Evolutionary conservation across 139 green algal genomes (phyloP).

Genomic region (Chlorella sp.): DNA sequence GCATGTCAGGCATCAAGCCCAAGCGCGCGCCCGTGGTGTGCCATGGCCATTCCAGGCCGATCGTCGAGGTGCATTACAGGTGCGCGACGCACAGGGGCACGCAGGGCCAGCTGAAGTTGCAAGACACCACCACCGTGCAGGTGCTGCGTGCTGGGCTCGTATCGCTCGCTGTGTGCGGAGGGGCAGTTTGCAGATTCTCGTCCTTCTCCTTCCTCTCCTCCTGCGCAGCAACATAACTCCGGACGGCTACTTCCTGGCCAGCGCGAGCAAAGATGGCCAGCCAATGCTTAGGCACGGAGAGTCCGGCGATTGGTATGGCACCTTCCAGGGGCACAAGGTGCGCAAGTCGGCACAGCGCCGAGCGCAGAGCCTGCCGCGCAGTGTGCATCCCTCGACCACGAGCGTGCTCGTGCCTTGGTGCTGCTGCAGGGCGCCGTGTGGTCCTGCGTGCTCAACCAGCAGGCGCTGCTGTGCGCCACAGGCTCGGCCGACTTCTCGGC

Average conservation of each 20-base stretch:
- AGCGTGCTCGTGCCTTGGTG: neutral
- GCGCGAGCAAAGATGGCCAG: constrained; percentile 92
- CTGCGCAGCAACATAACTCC: constrained; percentile 74
- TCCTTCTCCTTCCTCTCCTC: no score
- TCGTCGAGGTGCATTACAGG: constrained; percentile 95
- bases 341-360: neutral
- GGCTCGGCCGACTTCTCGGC: constrained; percentile 93
- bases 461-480: constrained; percentile 83
- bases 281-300: constrained; percentile 94
- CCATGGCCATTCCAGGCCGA: constrained; percentile 92
- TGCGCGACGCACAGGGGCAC: no score
- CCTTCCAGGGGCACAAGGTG: constrained; percentile 96
- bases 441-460: constrained; percentile 80
- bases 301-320: constrained; percentile 98
- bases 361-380: neutral
- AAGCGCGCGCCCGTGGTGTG: constrained; percentile 73
- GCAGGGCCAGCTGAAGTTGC: no score
- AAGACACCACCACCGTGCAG: no score
- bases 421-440: constrained; percentile 84
- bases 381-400: neutral
- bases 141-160: no score
- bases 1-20: neutral
- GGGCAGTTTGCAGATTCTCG: no score
- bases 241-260: constrained; percentile 94
- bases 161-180: no score